Evolutionary conservation across 805 yeast genomes (phyloP).

Genomic region (Kurtzmaniella cleridarum): DNA sequence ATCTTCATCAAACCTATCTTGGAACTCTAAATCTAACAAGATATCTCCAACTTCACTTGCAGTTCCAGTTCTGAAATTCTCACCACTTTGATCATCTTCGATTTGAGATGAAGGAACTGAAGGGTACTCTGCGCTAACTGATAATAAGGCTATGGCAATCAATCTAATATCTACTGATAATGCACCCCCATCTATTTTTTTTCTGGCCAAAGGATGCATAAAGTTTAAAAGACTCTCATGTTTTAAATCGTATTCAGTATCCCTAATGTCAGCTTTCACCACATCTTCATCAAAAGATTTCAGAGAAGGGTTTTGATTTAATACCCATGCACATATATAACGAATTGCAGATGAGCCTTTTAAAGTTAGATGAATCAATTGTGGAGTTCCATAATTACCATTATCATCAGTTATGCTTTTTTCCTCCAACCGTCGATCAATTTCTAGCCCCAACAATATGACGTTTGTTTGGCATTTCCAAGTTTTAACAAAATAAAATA

Average conservation of each 20-base stretch:
- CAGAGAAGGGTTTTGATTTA: constrained; percentile 41
- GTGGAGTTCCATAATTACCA: constrained; percentile 25
- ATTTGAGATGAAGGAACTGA: constrained; percentile 3
- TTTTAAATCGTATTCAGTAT: constrained; percentile 45
- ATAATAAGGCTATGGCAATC: constrained; percentile 48
- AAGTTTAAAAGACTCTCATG: constrained; percentile 56
- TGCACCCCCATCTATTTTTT: constrained; percentile 51
- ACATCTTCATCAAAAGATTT: constrained; percentile 1
- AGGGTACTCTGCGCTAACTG: constrained; percentile 20
- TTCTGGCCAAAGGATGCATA: constrained; percentile 63
- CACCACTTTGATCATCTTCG: background rate
- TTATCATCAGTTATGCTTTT: constrained; percentile 9
- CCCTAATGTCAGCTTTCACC: background rate
- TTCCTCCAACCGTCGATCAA: constrained; percentile 31
- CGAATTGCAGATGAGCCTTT: constrained; percentile 64
- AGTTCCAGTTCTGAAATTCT: constrained; percentile 1
- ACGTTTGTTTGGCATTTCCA: constrained; percentile 67
- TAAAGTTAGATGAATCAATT: constrained; percentile 28
- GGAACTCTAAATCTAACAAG: constrained; percentile 49
- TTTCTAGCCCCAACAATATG: constrained; percentile 54
- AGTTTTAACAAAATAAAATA: constrained; percentile 47
- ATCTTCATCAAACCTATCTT: constrained; percentile 68
- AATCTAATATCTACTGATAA: constrained; percentile 53
- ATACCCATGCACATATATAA: constrained; percentile 52
- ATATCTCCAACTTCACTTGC: constrained; percentile 45